Evolutionary conservation across 257 asterid genomes (phyloP).

Genomic region (Oldenlandia corymbosa): DNA sequence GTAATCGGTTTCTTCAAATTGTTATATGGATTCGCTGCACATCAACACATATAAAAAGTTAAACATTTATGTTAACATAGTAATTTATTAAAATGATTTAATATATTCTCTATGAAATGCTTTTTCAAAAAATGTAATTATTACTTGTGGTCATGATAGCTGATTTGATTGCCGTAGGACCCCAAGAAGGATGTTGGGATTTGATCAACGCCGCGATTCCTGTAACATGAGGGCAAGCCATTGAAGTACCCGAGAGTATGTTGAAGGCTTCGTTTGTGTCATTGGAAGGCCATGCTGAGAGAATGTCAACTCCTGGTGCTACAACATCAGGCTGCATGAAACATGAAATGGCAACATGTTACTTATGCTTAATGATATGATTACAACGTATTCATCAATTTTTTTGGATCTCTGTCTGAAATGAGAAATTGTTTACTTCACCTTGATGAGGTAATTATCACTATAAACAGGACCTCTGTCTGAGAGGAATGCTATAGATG

Average conservation of each 20-base stretch:
- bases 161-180: conserved; percentile 67
- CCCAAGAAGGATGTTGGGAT: conserved; percentile 59
- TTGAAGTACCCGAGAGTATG: conserved; percentile 80
- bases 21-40: conserved; percentile 56
- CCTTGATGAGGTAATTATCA: conserved; percentile 61
- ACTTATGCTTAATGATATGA: not conserved
- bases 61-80: not conserved
- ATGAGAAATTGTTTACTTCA: conserved; percentile 3
- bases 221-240: conserved; percentile 81
- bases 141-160: conserved; percentile 77
- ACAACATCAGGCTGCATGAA: conserved; percentile 67
- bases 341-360: too few species aligned
- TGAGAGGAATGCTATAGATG: conserved; percentile 59
- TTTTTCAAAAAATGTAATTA: not conserved
- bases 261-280: conserved; percentile 27
- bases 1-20: conserved; percentile 47
- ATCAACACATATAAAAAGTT: not conserved
- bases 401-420: too few species aligned
- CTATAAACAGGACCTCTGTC: conserved; percentile 52
- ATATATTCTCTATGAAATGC: too few species aligned
- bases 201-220: conserved; percentile 63
- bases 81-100: too few species aligned
- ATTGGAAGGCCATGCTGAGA: conserved; percentile 72
- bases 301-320: conserved; percentile 81
- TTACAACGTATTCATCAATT: too few species aligned